Evolutionary conservation across 2,329 filamentous ascomycete genomes (phyloP), one percentile per base, ranked within the genome.

Genomic region (Talaromyces sp.): DNA sequence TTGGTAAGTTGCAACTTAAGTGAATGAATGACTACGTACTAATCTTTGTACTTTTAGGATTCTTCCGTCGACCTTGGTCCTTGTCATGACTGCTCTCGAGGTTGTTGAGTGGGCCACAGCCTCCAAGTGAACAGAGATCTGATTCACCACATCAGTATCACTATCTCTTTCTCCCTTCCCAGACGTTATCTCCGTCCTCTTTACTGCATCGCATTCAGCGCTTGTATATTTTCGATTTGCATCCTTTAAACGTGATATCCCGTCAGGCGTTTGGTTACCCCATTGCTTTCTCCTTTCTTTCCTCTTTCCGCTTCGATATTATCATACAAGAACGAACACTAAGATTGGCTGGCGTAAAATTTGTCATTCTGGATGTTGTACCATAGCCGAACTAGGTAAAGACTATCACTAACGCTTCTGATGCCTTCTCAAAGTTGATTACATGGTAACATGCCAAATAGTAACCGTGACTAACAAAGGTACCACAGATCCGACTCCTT

Each of bases 81-180:
- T 97, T 43, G 94, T 99, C 56, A 88, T 97, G 84, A 84, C 89
- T 69, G 94, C 93, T 19, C 80, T 99, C 52, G 91, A 97, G 73
- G 91, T 94, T 2, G 86, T 97, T 5, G 89, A 96, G 69, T 97
- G 93, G 93, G 89, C 91, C 2, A 63, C 65, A 33, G 59, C 64
- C 43, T 48, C 63, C 25, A 61, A 64, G 9, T 64, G 60, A 52
- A 43, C 28, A 28, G 3, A 3, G 25, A 28, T 28, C 25, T 1
- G 13, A 39, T 33, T 1, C 31, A 25, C 25, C 7, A 45, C 43
- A 10, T 15, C 19, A 9, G 19, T 35, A 35, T 48, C 13, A 48
- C 45, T 21, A 10, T 35, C 19, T 33, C 25, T 53, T 15, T 43
- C 19, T 41, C 21, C 15, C n/a, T 43, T 15, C 22, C 17, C 36